Base-by-base conservation (phyloP, 1,284 basidiomycete species). In the Ustilago lituana region DNA sequence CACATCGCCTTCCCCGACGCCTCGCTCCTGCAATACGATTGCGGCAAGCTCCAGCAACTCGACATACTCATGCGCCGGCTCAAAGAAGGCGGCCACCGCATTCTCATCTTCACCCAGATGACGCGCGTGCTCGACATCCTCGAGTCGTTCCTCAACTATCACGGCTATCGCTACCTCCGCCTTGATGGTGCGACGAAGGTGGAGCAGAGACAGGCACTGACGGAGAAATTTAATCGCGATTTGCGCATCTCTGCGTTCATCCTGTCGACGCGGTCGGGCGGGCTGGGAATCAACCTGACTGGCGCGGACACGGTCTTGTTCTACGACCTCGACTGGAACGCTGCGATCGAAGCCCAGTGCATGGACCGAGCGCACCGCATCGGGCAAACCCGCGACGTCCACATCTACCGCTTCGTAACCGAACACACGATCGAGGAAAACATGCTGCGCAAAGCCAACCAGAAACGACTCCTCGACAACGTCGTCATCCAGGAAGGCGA, bases 41-140 rank as follows among this genome's bases (percentile, higher is more conserved):
- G 95, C 76, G 94, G 94, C 45, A 98, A 98, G 82, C 86, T 98
- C 15, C 94, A 97, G 79, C 87, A 90, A 66, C 87, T 98, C 4
- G 88, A 89, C 27, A 84, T 85, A 22, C 86, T 98, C 27, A 86
- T 98, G 38, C 88, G 92, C 20, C 88, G 91, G 77, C 90, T 89
- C 80, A 93, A 94, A 78, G 88, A 88, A 0, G 92, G 88, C 3
- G 92, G 93, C 0, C 94, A 97, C 80, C 90, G 94, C 1, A 87
- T 93, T 20, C 86, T 98, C 44, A 95, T 98, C 74, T 98, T 98
- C 82, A 98, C 94, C 0, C 94, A 98, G 79, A 98, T 98, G 94
- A 97, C 94, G 20, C 87, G 88, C 58, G 91, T 98, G 32, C 86
- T 98, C 52, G 94, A 98, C 82, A 94, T 98, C 54, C 86, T 98